Evolutionary conservation across 768 basidiomycete genomes (phyloP).

Genomic region (Russula olivacea): DNA sequence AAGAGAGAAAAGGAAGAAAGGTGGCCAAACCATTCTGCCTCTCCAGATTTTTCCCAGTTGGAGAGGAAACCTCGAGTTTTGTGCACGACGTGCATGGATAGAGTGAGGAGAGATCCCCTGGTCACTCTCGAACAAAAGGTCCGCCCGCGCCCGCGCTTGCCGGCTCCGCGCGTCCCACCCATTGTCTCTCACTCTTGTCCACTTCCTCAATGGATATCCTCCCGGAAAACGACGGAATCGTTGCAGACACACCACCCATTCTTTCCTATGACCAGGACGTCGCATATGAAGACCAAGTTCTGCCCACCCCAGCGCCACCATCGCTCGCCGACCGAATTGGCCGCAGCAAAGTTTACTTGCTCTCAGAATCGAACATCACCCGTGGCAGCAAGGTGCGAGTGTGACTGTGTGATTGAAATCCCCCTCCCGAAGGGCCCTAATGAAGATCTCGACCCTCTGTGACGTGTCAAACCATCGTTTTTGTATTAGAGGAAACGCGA

Average conservation of each 20-base stretch:
- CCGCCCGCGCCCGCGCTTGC: not conserved
- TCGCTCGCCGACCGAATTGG: slow-evolving; percentile 64
- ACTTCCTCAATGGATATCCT: slow-evolving; percentile 29
- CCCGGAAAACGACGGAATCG: slow-evolving; percentile 17
- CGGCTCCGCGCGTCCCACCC: not conserved
- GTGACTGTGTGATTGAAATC: slow-evolving; percentile 36
- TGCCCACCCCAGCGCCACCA: slow-evolving; percentile 30
- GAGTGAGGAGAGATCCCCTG: not conserved
- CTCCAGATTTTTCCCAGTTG: slow-evolving; percentile 22
- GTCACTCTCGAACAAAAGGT: not conserved
- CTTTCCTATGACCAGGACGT: slow-evolving; percentile 53
- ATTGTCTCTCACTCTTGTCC: not conserved
- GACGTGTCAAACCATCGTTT: slow-evolving; percentile 17
- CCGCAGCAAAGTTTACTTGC: slow-evolving; percentile 66
- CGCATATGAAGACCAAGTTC: slow-evolving; percentile 53
- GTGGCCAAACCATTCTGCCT: slow-evolving; percentile 19
- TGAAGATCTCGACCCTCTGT: slow-evolving; percentile 29
- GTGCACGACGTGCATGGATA: slow-evolving; percentile 20
- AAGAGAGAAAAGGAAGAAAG: not conserved
- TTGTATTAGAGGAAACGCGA: slow-evolving; percentile 44
- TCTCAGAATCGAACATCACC: slow-evolving; percentile 58
- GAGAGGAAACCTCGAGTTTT: slow-evolving; percentile 19
- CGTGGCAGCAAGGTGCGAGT: slow-evolving; percentile 69
- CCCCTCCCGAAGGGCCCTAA: slow-evolving; percentile 40
- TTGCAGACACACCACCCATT: slow-evolving; percentile 14